phyloP scores from a whole-genome alignment of 139 green algal genomes.

The Pleodorina starrii region DNA sequence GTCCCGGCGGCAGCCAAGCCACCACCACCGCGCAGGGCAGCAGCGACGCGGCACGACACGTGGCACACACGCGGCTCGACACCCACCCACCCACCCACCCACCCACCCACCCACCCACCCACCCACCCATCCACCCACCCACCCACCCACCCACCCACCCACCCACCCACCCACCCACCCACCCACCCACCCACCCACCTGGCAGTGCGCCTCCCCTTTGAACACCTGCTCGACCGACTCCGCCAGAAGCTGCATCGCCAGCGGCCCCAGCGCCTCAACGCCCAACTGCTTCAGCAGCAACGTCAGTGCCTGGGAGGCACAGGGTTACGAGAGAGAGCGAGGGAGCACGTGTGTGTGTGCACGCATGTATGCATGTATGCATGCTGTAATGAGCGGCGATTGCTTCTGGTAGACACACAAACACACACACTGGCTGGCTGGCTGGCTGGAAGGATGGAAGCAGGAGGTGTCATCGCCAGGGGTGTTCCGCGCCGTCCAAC shows the following conservation, averaged over 20 bases:
- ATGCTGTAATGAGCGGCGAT: background rate
- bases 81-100: background rate
- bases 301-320: constrained; percentile 45
- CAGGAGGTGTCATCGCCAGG: too few species aligned
- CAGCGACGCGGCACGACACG: too few species aligned
- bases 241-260: constrained; percentile 24
- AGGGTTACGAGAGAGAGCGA: too few species aligned
- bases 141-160: background rate
- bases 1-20: too few species aligned
- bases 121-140: background rate
- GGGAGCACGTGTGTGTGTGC: background rate
- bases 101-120: background rate
- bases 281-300: constrained; percentile 60
- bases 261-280: constrained; percentile 17
- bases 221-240: constrained; percentile 48
- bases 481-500: too few species aligned
- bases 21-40: too few species aligned
- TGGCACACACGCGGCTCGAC: too few species aligned
- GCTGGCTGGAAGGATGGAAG: too few species aligned
- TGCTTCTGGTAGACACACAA: too few species aligned
- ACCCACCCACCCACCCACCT: constrained; percentile 51
- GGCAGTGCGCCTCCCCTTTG: constrained; percentile 63
- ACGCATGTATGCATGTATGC: background rate
- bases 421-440: too few species aligned
- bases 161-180: constrained; percentile 38